Base-by-base conservation (phyloP, 768 basidiomycete species). In the Wakefieldia striispora region DNA sequence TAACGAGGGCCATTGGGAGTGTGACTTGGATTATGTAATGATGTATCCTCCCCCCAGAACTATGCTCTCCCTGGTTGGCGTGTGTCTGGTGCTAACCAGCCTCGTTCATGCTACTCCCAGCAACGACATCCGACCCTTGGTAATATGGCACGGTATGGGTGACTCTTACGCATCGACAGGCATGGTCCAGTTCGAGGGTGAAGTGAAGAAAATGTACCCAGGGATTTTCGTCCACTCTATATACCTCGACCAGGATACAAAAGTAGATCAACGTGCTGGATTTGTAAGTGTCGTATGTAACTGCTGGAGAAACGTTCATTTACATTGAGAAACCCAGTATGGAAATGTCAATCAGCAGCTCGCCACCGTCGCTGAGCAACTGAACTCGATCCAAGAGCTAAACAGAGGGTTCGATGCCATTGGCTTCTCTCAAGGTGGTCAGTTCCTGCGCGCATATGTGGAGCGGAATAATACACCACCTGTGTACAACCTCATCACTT, bases 371-470 rank as follows among this genome's bases (percentile, higher is more conserved):
- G 75, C 85, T 13, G 71, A 75, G 24, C 88, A 93, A 62, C 70
- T 94, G 4, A 69, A 73, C 26, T 74, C 67, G 1, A 76, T 93
- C 29, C 75, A 81, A 1, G 83, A 91, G 58, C 76, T 94, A 14
- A 53, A 72, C 41, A 59, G 60, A 24, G 91, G 91, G 3, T 94
- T 93, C 57, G 90, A 92, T 62, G 91, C 87, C 14, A 83, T 94
- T 44, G 91, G 91, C 1, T 85, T 94, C 67, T 93, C 91, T 1
- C 91, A 94, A 78, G 91, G 85, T 17, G 91, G 91, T 6, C 91
- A 91, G 61, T 93, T 94, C 66, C 76, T 92, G 33, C 80, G 91
- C n/a, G 90, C 84, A 26, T 93, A 90, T 56, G 79, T 88, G 17
- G 86, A 93, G 58, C 72, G 80, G 20, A 83, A 83, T 65, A 91